These are phyloP conservation scores for Keqinozyma sinolaborantium DNA, from an alignment of 1,139 yeast species.

Conservation along the genomic window DNA sequence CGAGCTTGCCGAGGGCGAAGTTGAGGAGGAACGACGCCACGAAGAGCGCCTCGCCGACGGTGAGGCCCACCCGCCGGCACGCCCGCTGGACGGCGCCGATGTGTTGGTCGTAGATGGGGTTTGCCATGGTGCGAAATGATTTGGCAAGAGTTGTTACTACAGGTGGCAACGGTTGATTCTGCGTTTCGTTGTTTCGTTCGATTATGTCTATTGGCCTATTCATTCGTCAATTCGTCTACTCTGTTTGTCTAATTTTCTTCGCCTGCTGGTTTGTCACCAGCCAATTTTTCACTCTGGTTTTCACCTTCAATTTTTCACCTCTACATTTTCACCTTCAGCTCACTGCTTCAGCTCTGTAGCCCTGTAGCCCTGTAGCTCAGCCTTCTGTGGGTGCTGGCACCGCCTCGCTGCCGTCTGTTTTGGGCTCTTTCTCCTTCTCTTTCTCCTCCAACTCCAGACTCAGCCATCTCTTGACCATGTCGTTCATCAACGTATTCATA, in stretches of 20 bases:
- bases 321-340: background rate
- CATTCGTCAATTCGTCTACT: too few species aligned
- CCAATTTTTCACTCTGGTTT: too few species aligned
- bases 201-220: too few species aligned
- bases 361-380: background rate
- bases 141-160: too few species aligned
- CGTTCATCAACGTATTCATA: constrained; percentile 62
- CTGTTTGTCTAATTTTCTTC: too few species aligned
- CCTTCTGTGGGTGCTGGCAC: background rate
- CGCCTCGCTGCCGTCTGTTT: too few species aligned
- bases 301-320: constrained; percentile 1
- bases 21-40: constrained; percentile 27
- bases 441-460: constrained; percentile 13
- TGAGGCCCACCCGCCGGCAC: constrained; percentile 8
- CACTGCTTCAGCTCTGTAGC: too few species aligned
- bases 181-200: too few species aligned
- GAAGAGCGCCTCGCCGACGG: constrained; percentile 21
- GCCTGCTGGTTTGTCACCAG: too few species aligned
- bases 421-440: constrained; percentile 3
- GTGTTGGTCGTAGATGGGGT: constrained; percentile 18
- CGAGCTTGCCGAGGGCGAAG: constrained; percentile 27
- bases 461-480: constrained; percentile 72
- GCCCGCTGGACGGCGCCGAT: constrained; percentile 5
- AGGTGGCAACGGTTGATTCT: too few species aligned
- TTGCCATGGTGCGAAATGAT: constrained; percentile 4